phyloP scores from a whole-genome alignment of 306 rosid species.

The Lithocarpus polystachyus region DNA sequence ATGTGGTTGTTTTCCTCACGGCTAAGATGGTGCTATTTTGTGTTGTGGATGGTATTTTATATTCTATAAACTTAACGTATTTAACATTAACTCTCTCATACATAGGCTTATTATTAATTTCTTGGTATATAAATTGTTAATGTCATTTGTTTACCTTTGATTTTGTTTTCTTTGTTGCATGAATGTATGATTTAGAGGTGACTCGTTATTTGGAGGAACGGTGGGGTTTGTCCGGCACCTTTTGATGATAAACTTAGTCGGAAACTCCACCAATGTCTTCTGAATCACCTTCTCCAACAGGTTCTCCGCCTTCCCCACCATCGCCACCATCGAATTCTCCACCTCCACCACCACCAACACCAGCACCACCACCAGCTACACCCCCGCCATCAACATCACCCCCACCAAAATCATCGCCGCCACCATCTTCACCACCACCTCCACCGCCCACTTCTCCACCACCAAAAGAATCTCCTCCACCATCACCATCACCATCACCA shows the following conservation, averaged over 20 bases:
- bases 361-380: slow-evolving; percentile 20
- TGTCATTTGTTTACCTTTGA: neutral
- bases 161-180: neutral
- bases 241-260: slow-evolving; percentile 9
- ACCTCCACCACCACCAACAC: neutral
- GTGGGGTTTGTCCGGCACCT: slow-evolving; percentile 43
- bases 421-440: slow-evolving; percentile 23
- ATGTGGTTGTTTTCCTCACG: neutral
- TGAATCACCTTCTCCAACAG: slow-evolving; percentile 20
- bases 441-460: neutral
- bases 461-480: neutral
- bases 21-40: neutral
- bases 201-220: slow-evolving; percentile 31
- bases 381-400: slow-evolving; percentile 9
- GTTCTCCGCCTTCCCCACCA: slow-evolving; percentile 24
- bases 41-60: neutral
- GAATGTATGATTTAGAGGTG: neutral
- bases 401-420: neutral
- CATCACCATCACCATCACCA: slow-evolving; percentile 17
- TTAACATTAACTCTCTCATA: neutral
- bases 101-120: neutral
- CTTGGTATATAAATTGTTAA: neutral
- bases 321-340: neutral
- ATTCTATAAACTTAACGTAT: neutral
- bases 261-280: slow-evolving; percentile 49